These are phyloP conservation scores for Globisporangium rhizosaccharum DNA, from an alignment of 352 stramenopile genomes.

Conservation along the genomic window DNA sequence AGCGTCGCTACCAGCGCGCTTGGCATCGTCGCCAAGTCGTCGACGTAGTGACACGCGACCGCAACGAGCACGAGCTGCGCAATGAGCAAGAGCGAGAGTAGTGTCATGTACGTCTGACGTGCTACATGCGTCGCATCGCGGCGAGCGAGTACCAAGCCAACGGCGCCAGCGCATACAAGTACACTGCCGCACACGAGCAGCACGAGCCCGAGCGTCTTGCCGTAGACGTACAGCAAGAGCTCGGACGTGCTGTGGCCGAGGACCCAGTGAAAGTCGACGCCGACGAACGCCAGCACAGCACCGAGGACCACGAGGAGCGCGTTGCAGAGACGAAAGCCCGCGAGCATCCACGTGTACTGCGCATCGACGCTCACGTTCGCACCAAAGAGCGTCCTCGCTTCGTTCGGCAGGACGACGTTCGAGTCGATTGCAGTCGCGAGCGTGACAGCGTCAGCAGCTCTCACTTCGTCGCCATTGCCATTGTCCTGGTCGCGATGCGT, in stretches of 20 bases:
- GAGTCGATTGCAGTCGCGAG: neutral
- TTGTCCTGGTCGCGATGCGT: neutral
- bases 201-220: conserved; percentile 25
- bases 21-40: conserved; percentile 33
- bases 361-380: conserved; percentile 21
- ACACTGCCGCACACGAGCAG: conserved; percentile 22
- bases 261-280: conserved; percentile 44
- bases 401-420: conserved; percentile 28
- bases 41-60: conserved; percentile 31
- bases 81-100: conserved; percentile 25
- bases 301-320: conserved; percentile 27
- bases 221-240: conserved; percentile 44
- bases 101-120: conserved; percentile 25
- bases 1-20: conserved; percentile 19
- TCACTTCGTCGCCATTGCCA: neutral
- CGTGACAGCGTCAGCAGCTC: conserved; percentile 8
- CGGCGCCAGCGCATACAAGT: conserved; percentile 18
- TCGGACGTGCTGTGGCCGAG: conserved; percentile 50
- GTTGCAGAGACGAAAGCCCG: conserved; percentile 30
- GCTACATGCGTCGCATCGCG: conserved; percentile 23
- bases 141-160: conserved; percentile 20
- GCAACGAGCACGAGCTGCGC: conserved; percentile 28
- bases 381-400: conserved; percentile 41
- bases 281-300: conserved; percentile 37
- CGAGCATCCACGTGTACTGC: conserved; percentile 32